Evolutionary conservation across 1,284 basidiomycete genomes (phyloP), one percentile per base, ranked within the genome.

Genomic region (Pseudozyma sp.): DNA sequence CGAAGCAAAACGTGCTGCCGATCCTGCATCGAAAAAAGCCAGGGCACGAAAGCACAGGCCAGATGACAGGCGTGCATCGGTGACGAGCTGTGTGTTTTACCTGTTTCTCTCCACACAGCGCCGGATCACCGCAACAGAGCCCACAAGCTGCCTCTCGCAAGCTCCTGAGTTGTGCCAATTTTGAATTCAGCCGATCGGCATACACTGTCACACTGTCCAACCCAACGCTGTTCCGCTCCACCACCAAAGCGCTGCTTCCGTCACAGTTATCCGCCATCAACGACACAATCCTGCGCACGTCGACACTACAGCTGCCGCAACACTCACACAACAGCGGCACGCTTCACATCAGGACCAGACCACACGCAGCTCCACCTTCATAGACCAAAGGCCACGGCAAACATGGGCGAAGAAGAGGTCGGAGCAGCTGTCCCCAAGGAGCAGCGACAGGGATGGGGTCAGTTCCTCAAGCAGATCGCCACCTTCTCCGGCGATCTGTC

Each of bases 401-500:
- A n/a, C 51, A 76, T 77, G 76, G 59, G 67, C 40, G 77, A 77
- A 61, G 75, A 78, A 69, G 75, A 75, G 40, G 61, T 76, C 43
- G 71, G 70, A 58, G 69, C 37, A 48, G 68, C 73, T 51, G 77
- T 80, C 44, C 78, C 78, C 40, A 58, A 57, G 43, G 78, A 80
- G 50, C 78, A 80, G 68, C 59, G 72, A 60, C 76, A 78, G 65
- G 78, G 78, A 31, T 80, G 78, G 78, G 74, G 77, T 30, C 73
- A 81, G 61, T 81, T 81, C 61, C 63, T 84, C 59, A 82, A 84
- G 59, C 69, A 79, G 13, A 81, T 84, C 50, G 82, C 82, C 57
- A 75, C 76, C 56, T 82, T 84, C 62, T 83, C 81, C 3, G 95
- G 95, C 64, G 96, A 99, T 87, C 88, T 99, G 54, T 96, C 92